A percentile compares a stretch with the other conserved stretches of the same genome.
Conservation (phyloP, 352 stramenopile species). For the Achlya hypogyna region DNA sequence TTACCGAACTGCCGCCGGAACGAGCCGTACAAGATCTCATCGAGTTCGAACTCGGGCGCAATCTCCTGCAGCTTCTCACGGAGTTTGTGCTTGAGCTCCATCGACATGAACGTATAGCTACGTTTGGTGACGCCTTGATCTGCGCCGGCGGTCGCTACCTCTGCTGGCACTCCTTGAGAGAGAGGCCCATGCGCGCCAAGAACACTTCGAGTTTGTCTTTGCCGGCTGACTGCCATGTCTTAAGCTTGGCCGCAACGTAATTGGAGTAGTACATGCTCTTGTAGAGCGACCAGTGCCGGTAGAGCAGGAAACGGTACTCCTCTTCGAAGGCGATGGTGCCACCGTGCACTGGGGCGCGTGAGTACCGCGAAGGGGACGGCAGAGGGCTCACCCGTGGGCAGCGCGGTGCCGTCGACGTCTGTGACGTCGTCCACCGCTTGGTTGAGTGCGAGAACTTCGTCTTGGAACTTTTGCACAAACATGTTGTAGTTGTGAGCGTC, state of each 20-base stretch:
- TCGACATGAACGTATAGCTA: conserved; percentile 90
- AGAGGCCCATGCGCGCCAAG: conserved; percentile 96
- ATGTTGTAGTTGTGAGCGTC: conserved; percentile 89
- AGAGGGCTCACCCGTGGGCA: conserved; percentile 9
- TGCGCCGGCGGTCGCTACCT: conserved; percentile 41
- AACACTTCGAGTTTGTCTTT: conserved; percentile 86
- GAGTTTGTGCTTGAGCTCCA: conserved; percentile 87
- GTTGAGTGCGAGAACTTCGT: conserved; percentile 74
- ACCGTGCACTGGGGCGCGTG: conserved; percentile 30
- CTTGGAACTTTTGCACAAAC: conserved; percentile 83
- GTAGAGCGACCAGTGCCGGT: conserved; percentile 92
- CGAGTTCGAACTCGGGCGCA: conserved; percentile 89
- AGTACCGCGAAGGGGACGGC: not conserved
- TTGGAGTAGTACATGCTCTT: conserved; percentile 94
- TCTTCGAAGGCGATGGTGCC: conserved; percentile 84
- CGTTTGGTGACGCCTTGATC: not conserved
- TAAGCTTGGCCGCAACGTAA: conserved; percentile 88
- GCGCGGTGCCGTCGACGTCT: conserved; percentile 15
- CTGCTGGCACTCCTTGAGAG: conserved; percentile 91
- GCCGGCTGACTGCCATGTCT: conserved; percentile 44
- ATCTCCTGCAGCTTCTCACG: conserved; percentile 88
- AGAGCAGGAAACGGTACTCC: conserved; percentile 95
- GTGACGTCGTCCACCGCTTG: conserved; percentile 10
- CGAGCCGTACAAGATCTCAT: conserved; percentile 94
- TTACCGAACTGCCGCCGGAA: conserved; percentile 89